Conservation (phyloP, 305 asterid species). For the Caryopteris hybrid region DNA sequence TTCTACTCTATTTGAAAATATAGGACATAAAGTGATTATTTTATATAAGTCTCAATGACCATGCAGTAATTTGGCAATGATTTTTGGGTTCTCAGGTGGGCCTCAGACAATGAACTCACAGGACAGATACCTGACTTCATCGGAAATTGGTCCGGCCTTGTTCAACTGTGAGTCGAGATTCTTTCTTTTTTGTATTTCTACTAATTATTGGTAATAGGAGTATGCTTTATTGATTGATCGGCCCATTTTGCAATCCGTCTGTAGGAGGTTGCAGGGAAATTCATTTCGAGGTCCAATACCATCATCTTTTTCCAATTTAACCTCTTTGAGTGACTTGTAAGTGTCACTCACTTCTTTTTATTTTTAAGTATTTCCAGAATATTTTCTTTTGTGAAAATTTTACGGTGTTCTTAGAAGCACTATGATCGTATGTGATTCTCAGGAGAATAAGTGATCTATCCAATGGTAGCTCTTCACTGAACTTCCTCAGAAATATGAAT, state of each 20-base stretch:
- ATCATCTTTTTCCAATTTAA: conserved; percentile 54
- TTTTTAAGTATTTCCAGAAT: conserved; percentile 2
- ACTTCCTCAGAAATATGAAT: conserved; percentile 50
- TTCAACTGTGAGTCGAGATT: conserved; percentile 30
- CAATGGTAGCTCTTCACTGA: conserved; percentile 70
- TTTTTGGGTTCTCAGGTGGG: conserved; percentile 41
- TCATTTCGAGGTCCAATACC: conserved; percentile 82
- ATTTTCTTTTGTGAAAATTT: background rate
- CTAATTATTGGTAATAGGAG: background rate
- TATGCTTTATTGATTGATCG: background rate
- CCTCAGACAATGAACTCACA: conserved; percentile 40
- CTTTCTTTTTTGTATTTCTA: background rate
- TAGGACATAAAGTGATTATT: background rate
- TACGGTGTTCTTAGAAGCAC: background rate
- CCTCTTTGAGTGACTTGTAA: conserved; percentile 56
- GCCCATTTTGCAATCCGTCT: background rate
- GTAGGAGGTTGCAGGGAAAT: conserved; percentile 82
- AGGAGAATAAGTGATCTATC: conserved; percentile 86
- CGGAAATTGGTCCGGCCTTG: conserved; percentile 43
- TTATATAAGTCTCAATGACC: background rate
- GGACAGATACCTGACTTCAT: conserved; percentile 54
- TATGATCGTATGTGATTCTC: conserved; percentile 5
- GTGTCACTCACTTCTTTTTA: conserved; percentile 16
- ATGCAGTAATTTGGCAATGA: background rate
- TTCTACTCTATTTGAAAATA: background rate